Percentiles rank a stretch among this genome's conserved stretches.
Evolutionary conservation across 441 rosid genomes (phyloP).

Genomic region (Euphorbia corollata): DNA sequence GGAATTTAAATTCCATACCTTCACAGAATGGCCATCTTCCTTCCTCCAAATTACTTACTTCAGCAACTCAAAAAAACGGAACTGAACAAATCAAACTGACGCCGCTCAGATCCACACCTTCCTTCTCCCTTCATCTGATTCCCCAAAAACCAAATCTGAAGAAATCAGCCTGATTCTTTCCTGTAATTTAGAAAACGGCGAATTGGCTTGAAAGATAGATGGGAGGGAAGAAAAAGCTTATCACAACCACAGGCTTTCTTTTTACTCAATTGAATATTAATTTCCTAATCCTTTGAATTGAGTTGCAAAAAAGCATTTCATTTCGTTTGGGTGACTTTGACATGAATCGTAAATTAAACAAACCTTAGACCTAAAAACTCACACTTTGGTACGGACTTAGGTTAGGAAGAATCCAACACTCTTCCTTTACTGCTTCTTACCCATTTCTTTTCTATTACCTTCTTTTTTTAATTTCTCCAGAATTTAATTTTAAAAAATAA

Average conservation of each 20-base stretch:
- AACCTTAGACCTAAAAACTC: background rate
- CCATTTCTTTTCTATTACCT: too few species aligned
- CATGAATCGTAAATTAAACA: conserved; percentile 41
- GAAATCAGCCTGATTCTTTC: background rate
- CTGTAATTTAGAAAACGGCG: background rate
- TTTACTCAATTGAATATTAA: conserved; percentile 16
- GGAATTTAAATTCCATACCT: conserved; percentile 13
- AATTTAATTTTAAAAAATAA: too few species aligned
- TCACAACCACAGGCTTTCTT: conserved; percentile 1
- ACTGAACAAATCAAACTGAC: too few species aligned
- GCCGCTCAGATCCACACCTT: conserved; percentile 11
- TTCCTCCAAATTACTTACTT: background rate
- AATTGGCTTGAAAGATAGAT: background rate
- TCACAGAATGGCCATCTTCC: conserved; percentile 3
- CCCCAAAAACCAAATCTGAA: background rate
- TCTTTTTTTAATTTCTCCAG: too few species aligned
- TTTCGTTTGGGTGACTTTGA: conserved; percentile 32
- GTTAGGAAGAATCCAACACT: conserved; percentile 49
- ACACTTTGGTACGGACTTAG: conserved; percentile 18
- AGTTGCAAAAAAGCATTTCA: conserved; percentile 21
- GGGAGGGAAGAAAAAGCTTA: background rate
- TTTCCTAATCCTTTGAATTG: conserved; percentile 22
- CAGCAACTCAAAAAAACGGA: too few species aligned
- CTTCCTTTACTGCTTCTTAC: conserved; percentile 15
- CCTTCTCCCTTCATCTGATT: background rate